These are phyloP conservation scores for Ascochyta rabiei DNA, from an alignment of 2,329 filamentous ascomycete genomes.

Conservation along the genomic window DNA sequence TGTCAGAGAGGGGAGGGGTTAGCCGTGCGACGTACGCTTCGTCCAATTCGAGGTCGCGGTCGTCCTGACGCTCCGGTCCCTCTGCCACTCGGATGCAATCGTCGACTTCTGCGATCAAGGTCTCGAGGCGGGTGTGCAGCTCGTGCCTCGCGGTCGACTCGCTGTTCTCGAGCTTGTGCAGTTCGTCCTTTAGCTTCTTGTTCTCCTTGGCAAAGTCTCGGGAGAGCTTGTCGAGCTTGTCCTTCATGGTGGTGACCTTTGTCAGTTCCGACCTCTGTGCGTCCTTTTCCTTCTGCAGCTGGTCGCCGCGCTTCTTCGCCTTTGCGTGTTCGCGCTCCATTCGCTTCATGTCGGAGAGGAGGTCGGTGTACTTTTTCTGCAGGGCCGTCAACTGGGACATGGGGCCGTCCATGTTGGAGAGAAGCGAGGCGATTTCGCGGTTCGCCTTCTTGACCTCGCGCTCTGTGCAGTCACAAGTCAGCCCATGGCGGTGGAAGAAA, in stretches of 20 bases:
- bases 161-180: conserved; percentile 81
- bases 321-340: conserved; percentile 93
- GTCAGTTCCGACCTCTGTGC: conserved; percentile 84
- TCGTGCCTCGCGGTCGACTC: conserved; percentile 82
- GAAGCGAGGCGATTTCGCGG: conserved; percentile 83
- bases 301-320: conserved; percentile 93
- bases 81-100: conserved; percentile 88
- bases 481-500: conserved; percentile 21
- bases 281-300: conserved; percentile 96
- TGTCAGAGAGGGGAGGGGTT: neutral
- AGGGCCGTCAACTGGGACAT: conserved; percentile 90
- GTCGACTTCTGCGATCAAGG: conserved; percentile 81
- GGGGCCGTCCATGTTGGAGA: conserved; percentile 86
- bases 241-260: conserved; percentile 89
- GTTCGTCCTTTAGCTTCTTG: conserved; percentile 96
- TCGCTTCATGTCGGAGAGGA: conserved; percentile 93
- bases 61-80: conserved; percentile 72
- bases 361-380: conserved; percentile 87
- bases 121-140: conserved; percentile 83
- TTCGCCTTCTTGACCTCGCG: conserved; percentile 94
- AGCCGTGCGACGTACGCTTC: conserved; percentile 70
- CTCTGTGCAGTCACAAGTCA: conserved; percentile 61
- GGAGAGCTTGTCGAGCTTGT: conserved; percentile 96
- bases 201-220: conserved; percentile 95
- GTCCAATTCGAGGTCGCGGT: conserved; percentile 87